phyloP scores from a whole-genome alignment of 305 asterid genomes.

The Fraxinus ornus region DNA sequence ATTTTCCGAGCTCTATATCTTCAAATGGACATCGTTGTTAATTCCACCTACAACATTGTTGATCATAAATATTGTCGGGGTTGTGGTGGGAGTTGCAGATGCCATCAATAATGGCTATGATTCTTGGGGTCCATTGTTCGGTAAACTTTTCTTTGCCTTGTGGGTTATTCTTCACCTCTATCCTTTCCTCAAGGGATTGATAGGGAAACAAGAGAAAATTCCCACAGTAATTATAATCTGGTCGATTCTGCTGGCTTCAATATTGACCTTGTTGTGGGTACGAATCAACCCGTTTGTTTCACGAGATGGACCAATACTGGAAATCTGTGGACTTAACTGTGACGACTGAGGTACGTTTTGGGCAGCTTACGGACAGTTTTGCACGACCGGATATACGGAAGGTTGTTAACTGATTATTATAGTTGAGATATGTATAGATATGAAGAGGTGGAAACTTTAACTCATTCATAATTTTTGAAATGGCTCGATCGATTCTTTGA shows the following conservation, averaged over 20 bases:
- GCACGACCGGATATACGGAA: slow-evolving; percentile 31
- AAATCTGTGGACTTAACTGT: slow-evolving; percentile 73
- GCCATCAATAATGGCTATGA: slow-evolving; percentile 86
- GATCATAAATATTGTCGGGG: slow-evolving; percentile 48
- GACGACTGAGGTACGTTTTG: slow-evolving; percentile 38
- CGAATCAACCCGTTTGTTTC: slow-evolving; percentile 82
- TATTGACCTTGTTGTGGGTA: slow-evolving; percentile 78
- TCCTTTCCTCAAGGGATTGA: slow-evolving; percentile 86
- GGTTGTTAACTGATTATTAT: slow-evolving; percentile 31
- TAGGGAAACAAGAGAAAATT: slow-evolving; percentile 59
- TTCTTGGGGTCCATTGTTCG: slow-evolving; percentile 88
- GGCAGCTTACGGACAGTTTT: neutral
- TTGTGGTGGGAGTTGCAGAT: slow-evolving; percentile 67
- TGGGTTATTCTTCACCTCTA: slow-evolving; percentile 90
- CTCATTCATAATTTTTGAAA: neutral
- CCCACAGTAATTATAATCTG: slow-evolving; percentile 84
- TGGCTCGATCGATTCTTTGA: neutral
- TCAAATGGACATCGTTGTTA: too few relatives aligned
- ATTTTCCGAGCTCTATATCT: too few relatives aligned
- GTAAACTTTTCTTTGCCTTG: slow-evolving; percentile 66
- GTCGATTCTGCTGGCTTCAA: slow-evolving; percentile 72
- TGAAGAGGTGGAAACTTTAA: slow-evolving; percentile 35
- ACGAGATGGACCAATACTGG: slow-evolving; percentile 75
- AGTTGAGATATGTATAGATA: neutral
- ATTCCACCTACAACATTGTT: too few relatives aligned